A percentile compares a stretch with the other conserved stretches of the same genome.
Conservation (phyloP, 1,284 basidiomycete species). For the Ceratobasidium sp. region DNA sequence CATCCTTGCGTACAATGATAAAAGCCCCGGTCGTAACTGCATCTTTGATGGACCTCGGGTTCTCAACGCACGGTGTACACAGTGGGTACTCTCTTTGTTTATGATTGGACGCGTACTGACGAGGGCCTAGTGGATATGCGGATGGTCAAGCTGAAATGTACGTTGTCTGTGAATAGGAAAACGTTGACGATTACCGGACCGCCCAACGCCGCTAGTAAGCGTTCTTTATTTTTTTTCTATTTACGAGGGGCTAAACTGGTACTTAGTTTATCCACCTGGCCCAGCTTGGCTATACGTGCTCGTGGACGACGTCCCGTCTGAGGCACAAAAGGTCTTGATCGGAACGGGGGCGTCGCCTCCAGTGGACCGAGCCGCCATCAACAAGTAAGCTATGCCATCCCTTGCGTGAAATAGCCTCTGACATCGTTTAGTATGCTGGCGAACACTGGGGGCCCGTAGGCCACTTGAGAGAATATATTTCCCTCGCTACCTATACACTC, state of each 20-base stretch:
- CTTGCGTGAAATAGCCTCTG: too few relatives aligned
- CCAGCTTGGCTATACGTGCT: conserved; percentile 52
- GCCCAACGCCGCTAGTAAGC: conserved; percentile 48
- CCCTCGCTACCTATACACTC: too few relatives aligned
- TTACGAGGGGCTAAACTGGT: too few relatives aligned
- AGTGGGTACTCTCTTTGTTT: conserved; percentile 42
- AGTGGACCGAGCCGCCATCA: conserved; percentile 42
- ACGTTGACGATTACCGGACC: conserved; percentile 62
- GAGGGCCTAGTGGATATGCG: conserved; percentile 62
- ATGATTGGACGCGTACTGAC: neutral
- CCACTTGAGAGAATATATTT: too few relatives aligned
- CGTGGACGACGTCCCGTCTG: conserved; percentile 58
- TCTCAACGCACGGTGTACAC: conserved; percentile 76
- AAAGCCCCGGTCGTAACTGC: conserved; percentile 64
- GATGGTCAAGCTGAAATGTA: conserved; percentile 66
- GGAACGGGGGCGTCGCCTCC: conserved; percentile 51
- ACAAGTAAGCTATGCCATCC: too few relatives aligned
- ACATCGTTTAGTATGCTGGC: too few relatives aligned
- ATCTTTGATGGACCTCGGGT: conserved; percentile 80
- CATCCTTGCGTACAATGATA: too few relatives aligned
- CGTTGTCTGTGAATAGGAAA: conserved; percentile 52
- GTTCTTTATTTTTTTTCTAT: too few relatives aligned
- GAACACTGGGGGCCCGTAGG: too few relatives aligned
- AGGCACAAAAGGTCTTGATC: conserved; percentile 55
- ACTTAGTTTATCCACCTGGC: conserved; percentile 52